phyloP scores from a whole-genome alignment of 768 basidiomycete genomes.

The Baorangia bicolor region DNA sequence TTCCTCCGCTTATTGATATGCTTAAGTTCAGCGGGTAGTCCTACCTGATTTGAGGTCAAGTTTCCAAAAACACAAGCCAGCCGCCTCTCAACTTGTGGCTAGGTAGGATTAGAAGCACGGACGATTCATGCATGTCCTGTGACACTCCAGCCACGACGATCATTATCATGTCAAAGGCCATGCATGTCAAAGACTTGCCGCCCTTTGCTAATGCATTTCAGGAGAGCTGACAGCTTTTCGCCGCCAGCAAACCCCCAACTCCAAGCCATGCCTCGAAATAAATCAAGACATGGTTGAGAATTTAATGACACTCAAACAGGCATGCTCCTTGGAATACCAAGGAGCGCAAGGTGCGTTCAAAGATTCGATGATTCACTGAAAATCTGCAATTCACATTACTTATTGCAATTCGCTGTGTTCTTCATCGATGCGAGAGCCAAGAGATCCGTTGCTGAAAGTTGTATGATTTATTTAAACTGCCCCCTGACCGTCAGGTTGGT shows the following conservation, averaged over 20 bases:
- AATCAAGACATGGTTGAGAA: conserved; percentile 41
- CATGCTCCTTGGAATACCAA: conserved; percentile 74
- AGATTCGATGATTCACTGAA: conserved; percentile 72
- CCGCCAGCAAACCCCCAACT: conserved; percentile 13
- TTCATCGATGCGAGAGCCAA: conserved; percentile 81
- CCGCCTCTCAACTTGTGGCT: not conserved
- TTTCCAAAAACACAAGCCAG: not conserved
- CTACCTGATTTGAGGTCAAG: conserved; percentile 80
- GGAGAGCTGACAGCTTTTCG: conserved; percentile 1
- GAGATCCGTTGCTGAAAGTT: conserved; percentile 67
- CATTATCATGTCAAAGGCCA: conserved; percentile 50
- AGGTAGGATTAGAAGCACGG: not conserved
- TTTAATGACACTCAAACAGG: conserved; percentile 74
- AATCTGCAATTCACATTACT: conserved; percentile 71
- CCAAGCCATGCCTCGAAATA: conserved; percentile 25
- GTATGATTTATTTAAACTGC: conserved; percentile 16
- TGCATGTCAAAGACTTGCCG: not conserved
- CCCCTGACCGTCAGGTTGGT: not conserved
- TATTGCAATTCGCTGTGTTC: conserved; percentile 79
- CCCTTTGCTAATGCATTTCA: conserved; percentile 13
- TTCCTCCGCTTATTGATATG: conserved; percentile 90
- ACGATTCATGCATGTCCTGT: not conserved
- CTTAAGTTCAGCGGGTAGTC: conserved; percentile 87
- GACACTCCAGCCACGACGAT: conserved; percentile 34
- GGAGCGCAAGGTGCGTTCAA: conserved; percentile 79